Evolutionary conservation across 2,329 filamentous ascomycete genomes (phyloP), one percentile per base, ranked within the genome.

Genomic region (Paracoccidioides lutzii): DNA sequence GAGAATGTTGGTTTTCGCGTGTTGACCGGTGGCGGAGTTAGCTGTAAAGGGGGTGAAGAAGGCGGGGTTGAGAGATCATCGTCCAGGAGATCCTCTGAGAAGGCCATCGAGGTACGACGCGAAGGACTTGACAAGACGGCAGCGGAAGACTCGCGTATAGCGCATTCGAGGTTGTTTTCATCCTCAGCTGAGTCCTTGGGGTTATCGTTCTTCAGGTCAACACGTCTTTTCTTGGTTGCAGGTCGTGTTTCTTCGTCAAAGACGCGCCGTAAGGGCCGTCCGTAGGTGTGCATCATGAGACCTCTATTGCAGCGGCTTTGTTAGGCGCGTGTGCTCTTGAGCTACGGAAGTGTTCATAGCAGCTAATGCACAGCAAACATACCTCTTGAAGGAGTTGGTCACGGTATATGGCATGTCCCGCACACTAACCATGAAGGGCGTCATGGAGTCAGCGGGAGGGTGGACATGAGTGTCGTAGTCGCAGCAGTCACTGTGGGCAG

Each of bases 301-400:
- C 73, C 73, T 68, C 74, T 75, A 60, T n/a, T 46, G 41, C 28
- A 41, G 22, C 45, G 15, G 50, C 38, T 15, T n/a, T 14, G 52
- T 61, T 55, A 62, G 55, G 41, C 51, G 53, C 54, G 45, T 59
- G 58, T n/a, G n/a, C n/a, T n/a, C n/a, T 56, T 59, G 54, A 32
- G 51, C 40, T 40, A 44, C 38, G 58, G 52, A 37, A 37, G 33
- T 15, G 45, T 53, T 32, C 48, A 62, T 61, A 43, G 15, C 37
- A 33, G 40, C n/a, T 10, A 35, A 8, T 9, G 32, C 35, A 52
- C 3, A 12, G 5, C 4, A 12, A 48, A 28, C 52, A n/a, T 70
- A 75, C 74, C 74, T 71, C 68, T 75, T 76, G 62, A 75, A 75
- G 61, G 73, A 75, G 67, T 76, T 76, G 61, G 74, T 75, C 63